Evolutionary conservation across 2,329 filamentous ascomycete genomes (phyloP).

Genomic region (Talaromyces sp.): DNA sequence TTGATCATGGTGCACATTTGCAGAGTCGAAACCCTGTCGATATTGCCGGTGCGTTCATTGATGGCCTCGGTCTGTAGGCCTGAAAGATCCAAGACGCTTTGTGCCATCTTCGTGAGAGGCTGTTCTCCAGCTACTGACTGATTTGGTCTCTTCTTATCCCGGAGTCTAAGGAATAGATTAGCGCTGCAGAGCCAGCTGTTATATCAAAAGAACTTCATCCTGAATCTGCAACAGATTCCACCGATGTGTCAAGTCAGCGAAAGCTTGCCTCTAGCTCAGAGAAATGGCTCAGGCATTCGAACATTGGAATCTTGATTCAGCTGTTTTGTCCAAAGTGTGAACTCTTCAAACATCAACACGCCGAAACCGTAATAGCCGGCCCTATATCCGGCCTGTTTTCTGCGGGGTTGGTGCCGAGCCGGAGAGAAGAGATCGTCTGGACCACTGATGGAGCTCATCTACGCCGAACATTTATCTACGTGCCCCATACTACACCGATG

Average conservation of each 20-base stretch:
- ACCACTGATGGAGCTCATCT: not conserved
- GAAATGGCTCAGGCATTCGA: not conserved
- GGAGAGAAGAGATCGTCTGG: not conserved
- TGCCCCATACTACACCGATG: constrained; percentile 8
- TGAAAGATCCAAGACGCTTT: constrained; percentile 27
- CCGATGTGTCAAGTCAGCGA: not conserved
- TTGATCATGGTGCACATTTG: constrained; percentile 41
- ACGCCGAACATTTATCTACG: not conserved
- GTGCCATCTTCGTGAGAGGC: constrained; percentile 10
- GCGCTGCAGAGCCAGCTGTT: not conserved
- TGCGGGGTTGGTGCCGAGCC: constrained; percentile 9
- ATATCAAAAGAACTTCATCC: not conserved
- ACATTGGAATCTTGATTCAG: not conserved
- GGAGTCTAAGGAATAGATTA: not conserved
- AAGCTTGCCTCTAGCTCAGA: not conserved
- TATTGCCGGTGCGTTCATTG: constrained; percentile 34
- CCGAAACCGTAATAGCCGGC: not conserved
- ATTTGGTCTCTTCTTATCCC: not conserved
- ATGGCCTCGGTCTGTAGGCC: constrained; percentile 38
- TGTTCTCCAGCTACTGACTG: not conserved
- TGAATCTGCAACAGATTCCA: not conserved
- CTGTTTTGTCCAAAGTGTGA: not conserved
- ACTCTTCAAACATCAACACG: not conserved
- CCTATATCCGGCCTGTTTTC: constrained; percentile 12
- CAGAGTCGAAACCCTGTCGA: constrained; percentile 38